Percentiles rank a stretch among this genome's conserved stretches.
Evolutionary conservation across 495 filamentous ascomycete genomes (phyloP).

Genomic region (Margaritispora aquatica): DNA sequence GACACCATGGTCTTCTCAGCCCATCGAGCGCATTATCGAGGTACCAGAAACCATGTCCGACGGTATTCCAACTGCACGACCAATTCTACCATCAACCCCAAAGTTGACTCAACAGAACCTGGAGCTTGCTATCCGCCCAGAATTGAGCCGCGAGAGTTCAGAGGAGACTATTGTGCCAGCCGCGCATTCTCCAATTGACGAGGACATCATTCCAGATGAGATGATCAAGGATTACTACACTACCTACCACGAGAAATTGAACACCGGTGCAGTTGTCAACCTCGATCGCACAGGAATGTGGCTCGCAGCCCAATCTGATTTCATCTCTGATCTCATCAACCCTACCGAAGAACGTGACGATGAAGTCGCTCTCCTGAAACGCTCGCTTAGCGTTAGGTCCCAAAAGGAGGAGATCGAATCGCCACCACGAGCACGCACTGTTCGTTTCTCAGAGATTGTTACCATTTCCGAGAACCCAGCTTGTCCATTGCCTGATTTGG

Average conservation of each 20-base stretch:
- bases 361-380: slow-evolving; percentile 25
- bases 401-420: slow-evolving; percentile 8
- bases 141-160: slow-evolving; percentile 14
- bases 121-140: slow-evolving; percentile 11
- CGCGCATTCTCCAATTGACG: slow-evolving; percentile 27
- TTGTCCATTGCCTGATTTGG: slow-evolving; percentile 37
- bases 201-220: slow-evolving; percentile 43
- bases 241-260: slow-evolving; percentile 59
- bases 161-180: slow-evolving; percentile 30
- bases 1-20: slow-evolving; percentile 58
- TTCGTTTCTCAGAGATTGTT: slow-evolving; percentile 64
- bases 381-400: slow-evolving; percentile 16
- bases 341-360: slow-evolving; percentile 42
- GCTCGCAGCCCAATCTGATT: slow-evolving; percentile 72
- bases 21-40: slow-evolving; percentile 66
- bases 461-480: slow-evolving; percentile 30
- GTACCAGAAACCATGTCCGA: slow-evolving; percentile 40
- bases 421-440: slow-evolving; percentile 55
- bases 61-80: slow-evolving; percentile 63
- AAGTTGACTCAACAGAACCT: neutral
- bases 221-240: slow-evolving; percentile 63
- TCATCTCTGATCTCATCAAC: slow-evolving; percentile 68
- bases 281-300: slow-evolving; percentile 76
- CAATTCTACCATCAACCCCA: slow-evolving; percentile 20
- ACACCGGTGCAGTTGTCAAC: slow-evolving; percentile 56